Conservation (phyloP, 345 rosid species). For the Gossypium sturtianum region DNA sequence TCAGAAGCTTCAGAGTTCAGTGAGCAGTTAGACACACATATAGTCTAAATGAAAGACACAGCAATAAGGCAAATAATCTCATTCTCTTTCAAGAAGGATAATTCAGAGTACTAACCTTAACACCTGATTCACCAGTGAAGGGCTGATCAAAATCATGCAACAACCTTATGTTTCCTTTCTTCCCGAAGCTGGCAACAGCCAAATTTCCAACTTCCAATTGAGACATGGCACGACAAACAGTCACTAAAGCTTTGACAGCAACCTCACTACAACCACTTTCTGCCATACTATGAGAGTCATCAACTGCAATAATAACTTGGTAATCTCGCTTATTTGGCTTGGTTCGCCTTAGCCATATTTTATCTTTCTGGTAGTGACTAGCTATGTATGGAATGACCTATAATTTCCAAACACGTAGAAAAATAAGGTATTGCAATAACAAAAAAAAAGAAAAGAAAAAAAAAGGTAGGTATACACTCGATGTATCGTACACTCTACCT, state of each 20-base stretch:
- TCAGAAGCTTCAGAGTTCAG: background rate
- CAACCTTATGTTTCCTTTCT: conserved; percentile 66
- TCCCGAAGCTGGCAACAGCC: conserved; percentile 90
- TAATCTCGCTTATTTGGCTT: conserved; percentile 95
- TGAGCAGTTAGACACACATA: background rate
- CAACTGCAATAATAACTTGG: conserved; percentile 88
- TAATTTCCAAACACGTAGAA: background rate
- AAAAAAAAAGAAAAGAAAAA: background rate
- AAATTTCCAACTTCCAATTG: conserved; percentile 90
- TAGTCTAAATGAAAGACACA: background rate
- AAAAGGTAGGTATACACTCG: background rate
- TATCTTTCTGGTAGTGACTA: conserved; percentile 88
- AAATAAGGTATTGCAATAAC: background rate
- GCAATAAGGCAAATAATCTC: background rate
- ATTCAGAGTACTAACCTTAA: conserved; percentile 47
- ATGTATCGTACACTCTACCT: conserved; percentile 30
- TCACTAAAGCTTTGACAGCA: conserved; percentile 88
- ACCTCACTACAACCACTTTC: conserved; percentile 79
- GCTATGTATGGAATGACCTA: conserved; percentile 93
- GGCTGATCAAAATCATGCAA: conserved; percentile 90
- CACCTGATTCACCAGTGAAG: conserved; percentile 76
- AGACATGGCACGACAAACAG: conserved; percentile 89
- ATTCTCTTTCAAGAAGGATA: background rate
- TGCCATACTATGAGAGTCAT: conserved; percentile 92
- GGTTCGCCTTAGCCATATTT: conserved; percentile 93